Base-by-base conservation (phyloP, 1,284 basidiomycete genomes). In the Trichosporon ovoides region DNA sequence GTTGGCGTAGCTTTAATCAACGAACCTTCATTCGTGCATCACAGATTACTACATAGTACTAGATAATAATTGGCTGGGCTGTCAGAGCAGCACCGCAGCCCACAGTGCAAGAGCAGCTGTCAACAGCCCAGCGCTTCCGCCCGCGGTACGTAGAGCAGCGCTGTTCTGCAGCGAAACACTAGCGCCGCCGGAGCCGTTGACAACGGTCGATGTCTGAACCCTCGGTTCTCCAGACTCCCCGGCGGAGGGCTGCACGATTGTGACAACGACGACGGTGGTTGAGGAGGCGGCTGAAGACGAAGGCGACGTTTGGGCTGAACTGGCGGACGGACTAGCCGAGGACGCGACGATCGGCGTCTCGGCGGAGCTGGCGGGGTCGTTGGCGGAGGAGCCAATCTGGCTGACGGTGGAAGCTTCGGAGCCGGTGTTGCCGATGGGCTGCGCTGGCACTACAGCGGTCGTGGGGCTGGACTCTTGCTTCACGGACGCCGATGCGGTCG, bases 21-120 rank as follows among this genome's bases (percentile, higher is more conserved):
- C n/a, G 28, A 31, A 31, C 5, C 28, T 5, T 31, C 28, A 31
- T 31, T 12, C 5, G 28, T 48, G 43, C 43, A 48, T 48, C 43
- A n/a, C 24, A n/a, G 43, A 28, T 48, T 48, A 48, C 43, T 48
- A 48, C 43, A 28, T 9, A 31, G 7, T 48, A 48, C 43, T 48
- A 48, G 28, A 7, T 28, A 16, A 14, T 10, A 3, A 11, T 48
- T 4, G n/a, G n/a, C 3, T 3, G 11, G 12, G 9, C 16, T 16
- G n/a, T 48, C n/a, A 48, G 24, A 48, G 14, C 24, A 48, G 3
- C 24, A 22, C 43, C 7, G 43, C 22, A 22, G 22, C 43, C 16
- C 22, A 31, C 43, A 48, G 43, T 22, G 24, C n/a, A n/a, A 48
- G 43, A 22, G 16, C 43, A 3, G 43, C 28, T 28, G 43, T 22